Evolutionary conservation across 768 basidiomycete species (phyloP).

Genomic region (Aureoboletus auriporus): DNA sequence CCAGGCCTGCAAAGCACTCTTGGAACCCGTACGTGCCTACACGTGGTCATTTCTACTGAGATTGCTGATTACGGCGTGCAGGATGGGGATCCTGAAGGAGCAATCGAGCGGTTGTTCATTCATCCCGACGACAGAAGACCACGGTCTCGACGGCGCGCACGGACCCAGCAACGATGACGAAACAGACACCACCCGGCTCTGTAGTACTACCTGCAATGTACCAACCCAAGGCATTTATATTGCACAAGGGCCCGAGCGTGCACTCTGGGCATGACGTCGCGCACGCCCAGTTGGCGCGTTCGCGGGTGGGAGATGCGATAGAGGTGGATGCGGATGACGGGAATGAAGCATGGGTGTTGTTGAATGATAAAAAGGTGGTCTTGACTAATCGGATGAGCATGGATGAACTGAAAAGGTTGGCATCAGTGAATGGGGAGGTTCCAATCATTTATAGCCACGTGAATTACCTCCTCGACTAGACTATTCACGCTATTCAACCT

Average conservation of each 20-base stretch:
- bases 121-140: slow-evolving; percentile 83
- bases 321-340: slow-evolving; percentile 20
- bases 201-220: slow-evolving; percentile 68
- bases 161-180: slow-evolving; percentile 14
- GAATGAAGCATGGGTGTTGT: slow-evolving; percentile 74
- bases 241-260: slow-evolving; percentile 94
- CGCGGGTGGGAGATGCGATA: slow-evolving; percentile 18
- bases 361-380: slow-evolving; percentile 96
- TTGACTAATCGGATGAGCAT: slow-evolving; percentile 83
- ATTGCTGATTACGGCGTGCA: slow-evolving; percentile 22
- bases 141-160: slow-evolving; percentile 24
- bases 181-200: slow-evolving; percentile 42
- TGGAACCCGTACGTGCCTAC: slow-evolving; percentile 65
- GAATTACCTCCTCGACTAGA: too few relatives aligned
- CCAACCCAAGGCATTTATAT: slow-evolving; percentile 88
- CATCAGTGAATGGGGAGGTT: slow-evolving; percentile 70
- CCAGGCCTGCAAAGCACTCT: slow-evolving; percentile 84
- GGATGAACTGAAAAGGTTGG: slow-evolving; percentile 72
- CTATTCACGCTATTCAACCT: too few relatives aligned
- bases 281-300: slow-evolving; percentile 46
- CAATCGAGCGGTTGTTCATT: slow-evolving; percentile 94
- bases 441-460: too few relatives aligned
- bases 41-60: not conserved
- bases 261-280: slow-evolving; percentile 95
- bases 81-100: slow-evolving; percentile 76